phyloP scores from a whole-genome alignment of 306 rosid genomes.

The Pterocarpus macrocarpus region DNA sequence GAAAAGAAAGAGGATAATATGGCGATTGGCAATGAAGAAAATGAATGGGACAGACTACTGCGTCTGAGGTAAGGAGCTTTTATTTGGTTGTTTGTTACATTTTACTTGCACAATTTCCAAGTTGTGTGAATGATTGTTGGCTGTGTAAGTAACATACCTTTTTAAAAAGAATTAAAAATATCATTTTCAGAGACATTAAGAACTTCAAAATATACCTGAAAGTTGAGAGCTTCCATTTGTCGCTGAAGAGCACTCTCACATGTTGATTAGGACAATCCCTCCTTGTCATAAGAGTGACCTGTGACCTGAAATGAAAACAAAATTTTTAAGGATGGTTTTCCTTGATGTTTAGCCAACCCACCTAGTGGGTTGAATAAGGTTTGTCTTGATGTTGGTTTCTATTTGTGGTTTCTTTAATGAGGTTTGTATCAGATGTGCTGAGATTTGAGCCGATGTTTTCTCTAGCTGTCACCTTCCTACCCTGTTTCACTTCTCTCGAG shows the following conservation, averaged over 20 bases:
- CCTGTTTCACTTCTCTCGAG: no score
- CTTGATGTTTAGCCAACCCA: conserved; percentile 34
- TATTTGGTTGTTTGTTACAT: conserved; percentile 29
- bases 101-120: conserved; percentile 16
- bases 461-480: conserved; percentile 5
- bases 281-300: conserved; percentile 19
- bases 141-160: conserved; percentile 3
- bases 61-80: conserved; percentile 78
- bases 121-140: conserved; percentile 18
- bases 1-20: conserved; percentile 83
- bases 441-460: conserved; percentile 13
- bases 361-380: conserved; percentile 18
- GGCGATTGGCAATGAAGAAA: conserved; percentile 73
- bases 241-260: conserved; percentile 29
- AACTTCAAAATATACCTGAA: conserved; percentile 27
- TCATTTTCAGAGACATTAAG: conserved; percentile 28
- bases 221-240: conserved; percentile 23
- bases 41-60: conserved; percentile 95
- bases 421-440: conserved; percentile 31
- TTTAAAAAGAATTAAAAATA: conserved; percentile 23
- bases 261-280: conserved; percentile 31
- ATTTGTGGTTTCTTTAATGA: conserved; percentile 17
- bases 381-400: conserved; percentile 14
- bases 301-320: conserved; percentile 30
- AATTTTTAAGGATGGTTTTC: conserved; percentile 32